Conservation (phyloP, 78 protist species). For the Tieghemostelium lacteum region DNA sequence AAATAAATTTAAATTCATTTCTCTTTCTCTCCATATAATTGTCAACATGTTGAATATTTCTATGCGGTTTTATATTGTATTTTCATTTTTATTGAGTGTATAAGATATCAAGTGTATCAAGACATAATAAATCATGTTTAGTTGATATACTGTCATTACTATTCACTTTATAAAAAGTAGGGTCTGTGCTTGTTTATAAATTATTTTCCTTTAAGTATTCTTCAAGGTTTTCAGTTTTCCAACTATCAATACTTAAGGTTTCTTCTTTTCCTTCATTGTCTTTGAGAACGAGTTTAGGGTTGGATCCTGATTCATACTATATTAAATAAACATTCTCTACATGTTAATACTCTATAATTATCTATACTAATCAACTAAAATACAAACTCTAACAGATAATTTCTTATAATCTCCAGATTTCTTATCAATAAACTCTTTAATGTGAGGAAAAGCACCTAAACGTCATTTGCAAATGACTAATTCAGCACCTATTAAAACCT, state of each 20-base stretch:
- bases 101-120: no score
- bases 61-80: no score
- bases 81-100: no score
- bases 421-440: slow-evolving; percentile 66
- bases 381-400: slow-evolving; percentile 19
- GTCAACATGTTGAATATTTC: no score
- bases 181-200: neutral
- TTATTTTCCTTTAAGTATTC: slow-evolving; percentile 42
- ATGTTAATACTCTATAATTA: no score
- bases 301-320: slow-evolving; percentile 31
- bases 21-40: no score
- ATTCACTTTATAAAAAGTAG: neutral
- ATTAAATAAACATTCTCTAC: neutral
- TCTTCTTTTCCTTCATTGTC: slow-evolving; percentile 54
- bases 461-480: slow-evolving; percentile 44
- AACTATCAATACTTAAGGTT: slow-evolving; percentile 45
- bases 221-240: slow-evolving; percentile 69
- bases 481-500: slow-evolving; percentile 10
- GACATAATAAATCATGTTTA: slow-evolving; percentile 14
- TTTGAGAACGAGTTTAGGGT: slow-evolving; percentile 13
- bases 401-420: slow-evolving; percentile 18
- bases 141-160: slow-evolving; percentile 29
- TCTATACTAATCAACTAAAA: no score
- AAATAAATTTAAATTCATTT: no score
- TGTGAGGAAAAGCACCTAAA: slow-evolving; percentile 46